Base-by-base conservation (phyloP, 2,329 filamentous ascomycete genomes). In the Penicillium sclerotiorum region DNA sequence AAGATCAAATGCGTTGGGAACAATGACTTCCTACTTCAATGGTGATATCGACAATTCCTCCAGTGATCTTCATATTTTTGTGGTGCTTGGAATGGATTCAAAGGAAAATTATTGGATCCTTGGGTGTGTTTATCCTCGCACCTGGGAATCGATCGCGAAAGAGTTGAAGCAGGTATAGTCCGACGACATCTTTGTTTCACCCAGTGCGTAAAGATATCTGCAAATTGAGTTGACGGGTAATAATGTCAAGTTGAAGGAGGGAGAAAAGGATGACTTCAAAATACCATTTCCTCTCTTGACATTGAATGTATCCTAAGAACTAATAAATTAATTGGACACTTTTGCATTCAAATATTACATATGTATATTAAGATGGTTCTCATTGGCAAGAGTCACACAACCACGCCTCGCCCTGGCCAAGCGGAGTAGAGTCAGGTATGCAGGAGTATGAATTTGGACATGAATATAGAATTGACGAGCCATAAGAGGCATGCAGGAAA, bases 51-150 rank as follows among this genome's bases (percentile, higher is more conserved):
- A 47, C n/a, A n/a, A 37, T 12, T 38, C 36, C 6, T 56, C 39
- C 12, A 35, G 40, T 11, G 43, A 30, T 8, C 23, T 50, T 2
- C 46, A 57, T 22, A 33, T 47, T 18, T 55, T 54, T 13, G 37
- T 47, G 28, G 49, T 57, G 32, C 47, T 50, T n/a, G 55, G 55
- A 8, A 52, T 50, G 30, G 52, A 55, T 33, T 23, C 50, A 30
- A 23, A n/a, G 3, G 47, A 47, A 6, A 50, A 50, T 30, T 55
- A 47, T 5, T 57, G 55, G 52, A 15, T 55, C 15, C 45, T 50
- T 39, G 55, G 46, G 22, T 50, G 33, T 4, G 22, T 57, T n/a
- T 38, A 49, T 12, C 47, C 47, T 9, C 47, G 17, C 23, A 35
- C 49, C n/a, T 57, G 55, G 55, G 17, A 25, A 13, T 40, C 22